These are phyloP conservation scores for Geoglossum glabrum DNA, from an alignment of 495 filamentous ascomycete genomes.

Conservation along the genomic window DNA sequence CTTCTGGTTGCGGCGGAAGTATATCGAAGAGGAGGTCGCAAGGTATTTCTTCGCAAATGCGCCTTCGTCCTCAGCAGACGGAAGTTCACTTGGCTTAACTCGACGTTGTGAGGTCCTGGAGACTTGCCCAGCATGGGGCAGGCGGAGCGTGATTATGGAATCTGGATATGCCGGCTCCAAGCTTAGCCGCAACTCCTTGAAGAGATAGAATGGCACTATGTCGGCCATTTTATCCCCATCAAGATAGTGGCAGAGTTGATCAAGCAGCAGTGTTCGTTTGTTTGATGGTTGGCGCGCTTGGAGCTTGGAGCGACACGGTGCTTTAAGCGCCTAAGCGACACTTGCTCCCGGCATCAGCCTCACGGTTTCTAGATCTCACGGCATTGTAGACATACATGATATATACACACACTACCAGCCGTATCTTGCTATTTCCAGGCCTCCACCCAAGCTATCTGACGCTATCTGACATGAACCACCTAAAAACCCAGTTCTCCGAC, in stretches of 20 bases:
- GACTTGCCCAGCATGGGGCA: constrained; percentile 15
- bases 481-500: neutral
- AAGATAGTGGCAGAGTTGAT: neutral
- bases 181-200: constrained; percentile 73
- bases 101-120: constrained; percentile 15
- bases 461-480: neutral
- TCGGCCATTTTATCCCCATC: constrained; percentile 18
- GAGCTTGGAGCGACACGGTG: neutral
- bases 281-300: neutral
- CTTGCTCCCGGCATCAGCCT: neutral
- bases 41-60: constrained; percentile 49
- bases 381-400: too few relatives aligned
- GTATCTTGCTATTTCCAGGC: neutral
- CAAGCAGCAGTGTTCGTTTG: neutral
- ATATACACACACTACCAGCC: neutral
- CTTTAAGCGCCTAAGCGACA: neutral
- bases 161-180: constrained; percentile 50
- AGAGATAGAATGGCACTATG: constrained; percentile 23
- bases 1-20: constrained; percentile 51
- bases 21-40: constrained; percentile 63
- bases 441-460: neutral
- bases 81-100: constrained; percentile 21
- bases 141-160: constrained; percentile 48
- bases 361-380: too few relatives aligned
- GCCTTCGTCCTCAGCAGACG: constrained; percentile 46